Evolutionary conservation across 2,329 filamentous ascomycete species (phyloP).

Genomic region (Microthyrium microscopicum): DNA sequence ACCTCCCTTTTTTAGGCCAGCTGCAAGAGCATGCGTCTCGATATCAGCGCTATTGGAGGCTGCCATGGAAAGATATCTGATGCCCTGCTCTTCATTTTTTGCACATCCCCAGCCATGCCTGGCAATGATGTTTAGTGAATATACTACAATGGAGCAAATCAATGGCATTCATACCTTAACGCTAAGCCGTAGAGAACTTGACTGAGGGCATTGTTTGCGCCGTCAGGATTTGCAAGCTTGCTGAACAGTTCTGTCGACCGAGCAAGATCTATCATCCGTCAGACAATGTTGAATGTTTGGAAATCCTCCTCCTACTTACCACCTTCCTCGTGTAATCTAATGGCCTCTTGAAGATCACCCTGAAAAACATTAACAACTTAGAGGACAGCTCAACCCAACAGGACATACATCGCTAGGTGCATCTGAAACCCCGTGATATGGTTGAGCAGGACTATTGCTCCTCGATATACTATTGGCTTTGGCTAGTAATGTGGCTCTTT

Average conservation of each 20-base stretch:
- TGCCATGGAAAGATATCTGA: constrained; percentile 73
- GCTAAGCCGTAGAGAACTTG: constrained; percentile 94
- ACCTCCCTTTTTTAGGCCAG: constrained; percentile 83
- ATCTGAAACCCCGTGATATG: no score
- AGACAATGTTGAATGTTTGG: background rate
- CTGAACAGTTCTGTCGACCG: constrained; percentile 76
- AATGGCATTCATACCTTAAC: constrained; percentile 40
- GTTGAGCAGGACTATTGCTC: constrained; percentile 20
- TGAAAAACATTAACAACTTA: constrained; percentile 1
- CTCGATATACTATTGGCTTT: constrained; percentile 30
- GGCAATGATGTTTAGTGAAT: constrained; percentile 9
- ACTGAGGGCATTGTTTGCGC: constrained; percentile 80
- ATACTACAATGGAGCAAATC: constrained; percentile 4
- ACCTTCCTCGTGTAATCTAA: constrained; percentile 75
- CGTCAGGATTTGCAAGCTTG: constrained; percentile 62
- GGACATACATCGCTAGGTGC: constrained; percentile 22
- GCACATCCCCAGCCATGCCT: constrained; percentile 89
- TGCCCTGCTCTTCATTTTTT: constrained; percentile 53
- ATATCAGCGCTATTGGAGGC: constrained; percentile 80
- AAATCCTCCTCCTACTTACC: constrained; percentile 19
- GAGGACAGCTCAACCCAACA: constrained; percentile 1
- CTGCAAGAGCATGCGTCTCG: constrained; percentile 68
- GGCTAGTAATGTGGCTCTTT: constrained; percentile 77
- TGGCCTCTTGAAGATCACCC: constrained; percentile 75
- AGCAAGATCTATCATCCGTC: constrained; percentile 39